Evolutionary conservation across 805 yeast species (phyloP), one percentile per base, ranked within the genome.

Genomic region (Tetrapisispora phaffii): DNA sequence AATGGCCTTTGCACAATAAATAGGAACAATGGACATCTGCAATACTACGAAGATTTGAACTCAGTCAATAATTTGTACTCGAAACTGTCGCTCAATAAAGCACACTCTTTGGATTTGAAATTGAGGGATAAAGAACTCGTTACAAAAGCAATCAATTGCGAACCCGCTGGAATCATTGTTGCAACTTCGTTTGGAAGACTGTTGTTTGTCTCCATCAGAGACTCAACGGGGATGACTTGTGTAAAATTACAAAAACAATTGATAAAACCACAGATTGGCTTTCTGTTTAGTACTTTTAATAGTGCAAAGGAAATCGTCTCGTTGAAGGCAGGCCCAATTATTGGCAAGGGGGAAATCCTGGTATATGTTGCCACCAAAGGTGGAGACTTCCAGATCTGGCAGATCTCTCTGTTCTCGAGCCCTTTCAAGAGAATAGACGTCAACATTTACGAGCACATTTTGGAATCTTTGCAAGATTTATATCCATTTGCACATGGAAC

Each of bases 1-100:
- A 90, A 94, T 0, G 96, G 96, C 9, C 63, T 87, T 34, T 79
- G 83, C 7, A 74, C 82, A 6, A 70, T 85, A 19, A 77, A 81
- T 55, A 68, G 80, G 0, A 59, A 69, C 17, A 54, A 77, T 0
- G 95, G 96, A 0, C 57, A 62, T 17, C 62, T 84, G 40, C 72
- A 74, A 22, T 88, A 80, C 61, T 83, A 82, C 67, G 95, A 85
- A 56, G 76, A 85, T 44, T 77, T 86, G 12, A 81, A 77, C 50
- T 53, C 65, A 2, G 55, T 62, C 8, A 60, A 57, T 35, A 60
- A 61, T 35, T 32, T 61, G 16, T 53, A 55, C 29, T 46, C 59
- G 7, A 54, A 59, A 41, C 40, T 62, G 26, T 60, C 65, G 7
- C 50, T 51, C 22, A 50, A 50, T 17, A 53, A 59, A 47, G 56